Evolutionary conservation across 2,329 filamentous ascomycete species (phyloP).

Genomic region (Penicillium sp.): DNA sequence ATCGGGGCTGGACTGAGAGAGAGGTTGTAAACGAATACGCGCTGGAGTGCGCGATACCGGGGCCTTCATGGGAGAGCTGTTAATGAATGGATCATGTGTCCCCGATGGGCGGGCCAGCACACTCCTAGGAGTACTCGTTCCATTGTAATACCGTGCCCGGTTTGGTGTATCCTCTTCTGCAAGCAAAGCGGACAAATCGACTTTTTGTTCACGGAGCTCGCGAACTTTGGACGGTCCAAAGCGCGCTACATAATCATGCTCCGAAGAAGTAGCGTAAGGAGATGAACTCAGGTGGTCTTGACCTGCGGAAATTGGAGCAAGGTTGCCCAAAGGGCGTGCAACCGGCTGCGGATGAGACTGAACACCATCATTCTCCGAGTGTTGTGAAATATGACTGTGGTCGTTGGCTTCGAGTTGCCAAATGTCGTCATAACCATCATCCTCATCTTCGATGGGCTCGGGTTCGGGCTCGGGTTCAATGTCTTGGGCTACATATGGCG

Average conservation of each 20-base stretch:
- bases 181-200: constrained; percentile 37
- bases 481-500: background rate
- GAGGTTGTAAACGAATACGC: constrained; percentile 24
- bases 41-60: constrained; percentile 20
- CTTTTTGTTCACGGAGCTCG: constrained; percentile 36
- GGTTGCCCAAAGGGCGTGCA: constrained; percentile 36
- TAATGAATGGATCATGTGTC: constrained; percentile 14
- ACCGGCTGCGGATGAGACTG: constrained; percentile 23
- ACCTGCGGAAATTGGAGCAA: constrained; percentile 25
- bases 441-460: constrained; percentile 23
- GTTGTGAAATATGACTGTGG: constrained; percentile 34
- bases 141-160: constrained; percentile 39
- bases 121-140: constrained; percentile 33
- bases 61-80: constrained; percentile 16
- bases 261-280: constrained; percentile 32
- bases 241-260: constrained; percentile 28
- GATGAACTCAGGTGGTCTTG: constrained; percentile 29
- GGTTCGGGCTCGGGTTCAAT: constrained; percentile 16
- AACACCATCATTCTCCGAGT: constrained; percentile 24
- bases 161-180: constrained; percentile 38
- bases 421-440: constrained; percentile 47
- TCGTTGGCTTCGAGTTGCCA: constrained; percentile 50
- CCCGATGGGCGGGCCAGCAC: constrained; percentile 19
- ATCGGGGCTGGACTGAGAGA: constrained; percentile 29
- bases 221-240: constrained; percentile 36